phyloP scores from a whole-genome alignment of 345 rosid genomes.

The Aquilaria yunnanensis region DNA sequence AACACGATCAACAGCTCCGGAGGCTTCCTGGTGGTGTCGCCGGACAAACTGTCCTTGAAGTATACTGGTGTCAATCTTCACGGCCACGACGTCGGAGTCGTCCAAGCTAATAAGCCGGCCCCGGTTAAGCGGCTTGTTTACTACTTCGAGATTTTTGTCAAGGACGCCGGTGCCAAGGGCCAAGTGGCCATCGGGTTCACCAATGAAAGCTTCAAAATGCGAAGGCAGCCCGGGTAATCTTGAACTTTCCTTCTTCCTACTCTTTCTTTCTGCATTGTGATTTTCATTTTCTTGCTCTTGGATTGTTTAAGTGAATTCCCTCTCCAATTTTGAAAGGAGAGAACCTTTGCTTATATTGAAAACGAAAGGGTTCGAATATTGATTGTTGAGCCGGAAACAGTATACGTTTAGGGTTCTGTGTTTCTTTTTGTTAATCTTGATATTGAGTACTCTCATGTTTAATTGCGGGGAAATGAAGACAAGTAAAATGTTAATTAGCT shows the following conservation, averaged over 20 bases:
- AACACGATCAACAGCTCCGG: conserved; percentile 85
- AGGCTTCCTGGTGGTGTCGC: conserved; percentile 72
- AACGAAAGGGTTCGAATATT: too few relatives aligned
- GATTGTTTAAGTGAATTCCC: too few relatives aligned
- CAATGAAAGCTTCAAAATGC: conserved; percentile 65
- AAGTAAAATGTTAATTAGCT: too few relatives aligned
- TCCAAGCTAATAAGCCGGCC: conserved; percentile 79
- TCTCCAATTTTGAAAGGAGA: too few relatives aligned
- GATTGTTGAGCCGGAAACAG: too few relatives aligned
- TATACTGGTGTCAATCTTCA: conserved; percentile 56
- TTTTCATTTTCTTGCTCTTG: too few relatives aligned
- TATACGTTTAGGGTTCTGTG: too few relatives aligned
- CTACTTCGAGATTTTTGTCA: conserved; percentile 89
- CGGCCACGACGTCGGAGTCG: conserved; percentile 84
- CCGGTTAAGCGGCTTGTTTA: conserved; percentile 66
- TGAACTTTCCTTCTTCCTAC: neutral
- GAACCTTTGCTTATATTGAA: too few relatives aligned
- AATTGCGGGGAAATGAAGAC: too few relatives aligned
- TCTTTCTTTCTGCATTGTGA: neutral
- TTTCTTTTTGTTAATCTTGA: too few relatives aligned
- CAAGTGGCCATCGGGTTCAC: conserved; percentile 88
- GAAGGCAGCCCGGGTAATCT: conserved; percentile 84
- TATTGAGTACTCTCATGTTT: too few relatives aligned
- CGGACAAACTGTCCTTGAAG: conserved; percentile 76
- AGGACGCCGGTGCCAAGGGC: conserved; percentile 69